Evolutionary conservation across 2,329 filamentous ascomycete species (phyloP), one percentile per base, ranked within the genome.

Genomic region (Chaetomium globosum): DNA sequence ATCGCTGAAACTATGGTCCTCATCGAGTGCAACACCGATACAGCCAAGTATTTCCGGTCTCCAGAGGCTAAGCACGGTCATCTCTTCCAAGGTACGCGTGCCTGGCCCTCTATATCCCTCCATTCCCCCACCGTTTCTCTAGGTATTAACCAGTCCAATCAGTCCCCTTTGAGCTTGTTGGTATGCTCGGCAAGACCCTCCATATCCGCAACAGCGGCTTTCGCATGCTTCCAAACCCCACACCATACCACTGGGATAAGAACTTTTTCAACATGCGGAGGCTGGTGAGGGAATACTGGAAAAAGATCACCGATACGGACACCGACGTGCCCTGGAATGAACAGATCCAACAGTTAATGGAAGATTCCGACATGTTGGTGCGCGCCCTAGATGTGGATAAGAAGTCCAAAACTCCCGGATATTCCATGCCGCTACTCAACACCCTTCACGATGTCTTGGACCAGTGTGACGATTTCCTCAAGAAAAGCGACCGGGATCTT

Each of bases 111-210:
- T 3, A 28, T n/a, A 49, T 12, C 48, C 48, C 19, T n/a, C 7
- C 43, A 10, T 23, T 10, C 33, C 33, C 5, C 33, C 33, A 36
- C 33, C 8, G 3, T 36, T 3, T 36, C 33, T 36, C 2, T 10
- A 36, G 9, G 9, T 6, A 10, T 43, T 59, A n/a, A 59, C 26
- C 43, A 21, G 28, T 12, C 9, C 9, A 36, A 36, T 12, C 66
- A 85, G 84, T 87, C 0, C 79, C 82, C 0, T 87, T 87, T 59
- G 85, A 87, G 70, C 78, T 87, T 0, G 72, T 85, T 2, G 85
- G 83, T n/a, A 87, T 87, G 84, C 74, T 87, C 0, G 79, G 80
- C 53, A 78, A 79, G 30, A 80, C 79, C 0, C 76, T 85, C 26
- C 82, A 85, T 60, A 80, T 85, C 26, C 75, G 76, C 6, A 74